Evolutionary conservation across 257 asterid species (phyloP).

Genomic region (Fraxinus cuspidata): DNA sequence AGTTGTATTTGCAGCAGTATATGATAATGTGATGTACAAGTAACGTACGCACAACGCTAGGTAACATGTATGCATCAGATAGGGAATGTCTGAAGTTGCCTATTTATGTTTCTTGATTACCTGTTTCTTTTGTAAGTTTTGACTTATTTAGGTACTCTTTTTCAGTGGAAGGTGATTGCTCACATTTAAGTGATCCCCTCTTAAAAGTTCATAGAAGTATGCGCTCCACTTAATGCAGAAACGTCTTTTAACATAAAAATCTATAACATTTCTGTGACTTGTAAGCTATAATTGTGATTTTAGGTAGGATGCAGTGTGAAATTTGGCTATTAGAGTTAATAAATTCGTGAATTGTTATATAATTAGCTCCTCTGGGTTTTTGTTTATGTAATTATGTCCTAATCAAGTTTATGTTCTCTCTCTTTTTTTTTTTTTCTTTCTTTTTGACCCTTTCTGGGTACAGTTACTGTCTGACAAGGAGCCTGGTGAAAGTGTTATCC

Average conservation of each 20-base stretch:
- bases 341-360: background rate
- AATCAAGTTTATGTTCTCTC: background rate
- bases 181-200: background rate
- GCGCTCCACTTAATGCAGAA: background rate
- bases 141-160: background rate
- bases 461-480: slow-evolving; percentile 84
- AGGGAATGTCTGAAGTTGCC: slow-evolving; percentile 1
- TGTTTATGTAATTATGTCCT: background rate
- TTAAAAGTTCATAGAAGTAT: background rate
- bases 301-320: background rate
- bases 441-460: background rate
- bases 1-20: background rate
- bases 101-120: background rate
- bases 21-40: background rate
- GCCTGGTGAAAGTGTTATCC: slow-evolving; percentile 85
- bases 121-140: background rate
- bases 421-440: too few species aligned
- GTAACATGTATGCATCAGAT: background rate
- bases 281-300: background rate
- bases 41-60: background rate
- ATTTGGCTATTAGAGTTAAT: background rate
- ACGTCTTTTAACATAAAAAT: background rate
- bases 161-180: background rate
- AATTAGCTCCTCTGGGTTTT: background rate
- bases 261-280: background rate